These are phyloP conservation scores for Fusarium protoensiforme DNA, from an alignment of 2,329 filamentous ascomycete genomes.

Conservation along the genomic window DNA sequence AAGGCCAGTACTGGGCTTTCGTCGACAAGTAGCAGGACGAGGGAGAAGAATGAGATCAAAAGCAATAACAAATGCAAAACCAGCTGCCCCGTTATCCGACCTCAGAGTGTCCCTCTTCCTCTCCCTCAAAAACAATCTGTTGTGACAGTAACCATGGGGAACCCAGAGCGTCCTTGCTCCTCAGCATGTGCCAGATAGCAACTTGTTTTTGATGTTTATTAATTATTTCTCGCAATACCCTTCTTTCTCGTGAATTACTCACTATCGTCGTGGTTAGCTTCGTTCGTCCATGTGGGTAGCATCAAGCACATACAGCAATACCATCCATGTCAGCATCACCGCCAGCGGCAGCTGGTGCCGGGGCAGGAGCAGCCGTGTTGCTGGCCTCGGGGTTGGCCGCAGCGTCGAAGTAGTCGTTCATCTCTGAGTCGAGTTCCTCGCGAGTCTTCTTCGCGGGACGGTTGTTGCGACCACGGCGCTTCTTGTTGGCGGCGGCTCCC, in stretches of 20 bases:
- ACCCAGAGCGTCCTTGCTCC: constrained; percentile 19
- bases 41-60: constrained; percentile 33
- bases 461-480: constrained; percentile 64
- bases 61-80: constrained; percentile 40
- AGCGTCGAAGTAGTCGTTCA: constrained; percentile 90
- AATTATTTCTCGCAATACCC: constrained; percentile 16
- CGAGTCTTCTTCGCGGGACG: constrained; percentile 86
- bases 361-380: constrained; percentile 59
- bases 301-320: constrained; percentile 57
- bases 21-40: constrained; percentile 6
- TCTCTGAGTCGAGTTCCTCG: constrained; percentile 96
- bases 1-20: background rate
- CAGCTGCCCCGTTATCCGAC: constrained; percentile 35
- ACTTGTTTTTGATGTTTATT: constrained; percentile 39
- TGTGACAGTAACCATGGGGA: constrained; percentile 26
- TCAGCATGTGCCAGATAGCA: constrained; percentile 16
- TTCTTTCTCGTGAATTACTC: constrained; percentile 5
- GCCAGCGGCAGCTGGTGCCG: constrained; percentile 56
- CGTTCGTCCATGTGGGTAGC: background rate
- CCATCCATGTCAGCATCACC: constrained; percentile 75
- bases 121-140: constrained; percentile 36
- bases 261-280: constrained; percentile 31
- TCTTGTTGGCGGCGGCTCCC: constrained; percentile 61
- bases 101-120: constrained; percentile 18
- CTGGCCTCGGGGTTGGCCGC: constrained; percentile 57